Base-by-base conservation (phyloP, 805 yeast genomes). In the Metahyphopichia silvanorum region DNA sequence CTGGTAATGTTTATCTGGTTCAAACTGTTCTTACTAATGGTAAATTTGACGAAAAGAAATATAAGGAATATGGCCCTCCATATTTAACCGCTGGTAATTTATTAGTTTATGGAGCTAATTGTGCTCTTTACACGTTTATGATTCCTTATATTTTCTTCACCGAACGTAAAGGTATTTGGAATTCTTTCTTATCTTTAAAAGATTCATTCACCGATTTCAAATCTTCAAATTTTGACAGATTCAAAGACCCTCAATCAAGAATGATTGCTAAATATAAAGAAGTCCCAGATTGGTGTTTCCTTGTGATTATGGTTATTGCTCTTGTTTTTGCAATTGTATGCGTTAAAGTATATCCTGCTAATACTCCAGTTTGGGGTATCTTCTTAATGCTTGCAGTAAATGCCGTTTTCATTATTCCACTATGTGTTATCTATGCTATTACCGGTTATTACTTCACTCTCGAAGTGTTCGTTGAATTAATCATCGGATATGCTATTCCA, bases 301-400 rank as follows among this genome's bases (percentile, higher is more conserved):
- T 40, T 4, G 30, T 45, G 13, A 37, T 59, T 5, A 40, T 59
- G 35, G 35, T 55, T 7, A 33, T 57, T 6, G 47, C 65, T n/a
- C 16, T 57, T 21, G 52, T 56, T 22, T 47, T 57, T 9, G 66
- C 62, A 3, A 50, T 61, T 11, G 25, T 51, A 3, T 55, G 63
- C 31, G 61, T 57, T 10, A 25, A 45, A 28, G 31, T 57, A 9
- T 62, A 55, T 27, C 67, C 68, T 3, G 60, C 57, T 2, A 57
- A 74, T 31, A 74, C 82, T 4, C 82, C 82, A 13, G 74, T 76
- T 16, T 77, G 83, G 82, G 71, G 75, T 17, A 59, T 77, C 25
- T 70, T 77, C 57, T 66, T 77, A 40, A 66, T 74, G 4, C 44
- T 76, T 24, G 78, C 64, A 16, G 56, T 77, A 25, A 76, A 74